Evolutionary conservation across 495 filamentous ascomycete species (phyloP).

Genomic region (Penicillium parvum): DNA sequence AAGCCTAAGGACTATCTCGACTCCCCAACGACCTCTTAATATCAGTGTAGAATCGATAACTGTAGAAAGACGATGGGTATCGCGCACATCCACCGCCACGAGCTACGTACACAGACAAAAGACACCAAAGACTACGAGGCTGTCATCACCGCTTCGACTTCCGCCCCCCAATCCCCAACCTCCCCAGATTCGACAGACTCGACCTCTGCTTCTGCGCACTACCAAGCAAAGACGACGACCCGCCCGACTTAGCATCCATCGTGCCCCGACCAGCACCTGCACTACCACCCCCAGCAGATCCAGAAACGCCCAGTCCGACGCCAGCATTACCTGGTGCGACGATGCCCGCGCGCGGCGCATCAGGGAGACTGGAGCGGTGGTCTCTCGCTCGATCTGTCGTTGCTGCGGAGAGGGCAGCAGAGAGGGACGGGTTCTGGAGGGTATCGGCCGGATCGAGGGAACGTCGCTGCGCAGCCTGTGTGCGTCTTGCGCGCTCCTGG

Average conservation of each 20-base stretch:
- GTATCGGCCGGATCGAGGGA: constrained; percentile 24
- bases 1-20: too few relatives aligned
- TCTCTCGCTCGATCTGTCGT: constrained; percentile 40
- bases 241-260: constrained; percentile 4
- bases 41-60: too few relatives aligned
- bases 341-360: constrained; percentile 30
- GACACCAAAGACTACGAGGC: too few relatives aligned
- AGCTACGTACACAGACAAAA: background rate
- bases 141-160: constrained; percentile 42
- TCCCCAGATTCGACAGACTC: constrained; percentile 64
- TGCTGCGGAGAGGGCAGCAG: constrained; percentile 32
- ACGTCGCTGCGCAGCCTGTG: constrained; percentile 37
- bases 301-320: constrained; percentile 4
- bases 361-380: constrained; percentile 35
- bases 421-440: constrained; percentile 24
- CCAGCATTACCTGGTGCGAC: constrained; percentile 11
- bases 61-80: too few relatives aligned
- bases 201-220: constrained; percentile 53
- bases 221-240: constrained; percentile 33
- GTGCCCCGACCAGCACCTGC: constrained; percentile 1
- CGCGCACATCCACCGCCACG: too few relatives aligned
- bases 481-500: constrained; percentile 70
- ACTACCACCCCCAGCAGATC: constrained; percentile 20
- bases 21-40: too few relatives aligned
- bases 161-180: constrained; percentile 62